Percentiles rank a stretch among this genome's conserved stretches.
Evolutionary conservation across 352 stramenopile genomes (phyloP).

Genomic region (Globisporangium iwayamae): DNA sequence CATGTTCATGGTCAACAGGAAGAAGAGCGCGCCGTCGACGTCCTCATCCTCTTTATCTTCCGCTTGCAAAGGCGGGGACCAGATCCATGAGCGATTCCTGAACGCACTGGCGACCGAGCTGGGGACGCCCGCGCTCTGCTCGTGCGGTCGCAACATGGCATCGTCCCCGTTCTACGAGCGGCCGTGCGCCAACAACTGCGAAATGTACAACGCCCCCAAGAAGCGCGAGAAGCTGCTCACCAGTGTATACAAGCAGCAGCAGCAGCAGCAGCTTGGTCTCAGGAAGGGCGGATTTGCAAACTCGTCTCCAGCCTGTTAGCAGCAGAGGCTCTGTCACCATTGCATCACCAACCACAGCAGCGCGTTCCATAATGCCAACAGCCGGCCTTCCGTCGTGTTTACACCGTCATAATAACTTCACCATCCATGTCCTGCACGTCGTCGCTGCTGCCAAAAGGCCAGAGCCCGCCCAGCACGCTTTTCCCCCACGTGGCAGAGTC

Average conservation of each 20-base stretch:
- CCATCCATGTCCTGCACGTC: slow-evolving; percentile 43
- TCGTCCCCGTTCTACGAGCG: slow-evolving; percentile 18
- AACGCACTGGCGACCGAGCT: slow-evolving; percentile 45
- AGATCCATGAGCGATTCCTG: slow-evolving; percentile 42
- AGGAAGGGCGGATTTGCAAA: not conserved
- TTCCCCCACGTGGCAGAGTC: slow-evolving; percentile 32
- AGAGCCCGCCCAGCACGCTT: slow-evolving; percentile 45
- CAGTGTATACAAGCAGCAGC: slow-evolving; percentile 65
- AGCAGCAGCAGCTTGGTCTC: slow-evolving; percentile 16
- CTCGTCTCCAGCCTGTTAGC: not conserved
- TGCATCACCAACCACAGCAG: slow-evolving; percentile 9
- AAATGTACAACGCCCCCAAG: slow-evolving; percentile 58
- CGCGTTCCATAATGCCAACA: not conserved
- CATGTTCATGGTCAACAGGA: slow-evolving; percentile 9
- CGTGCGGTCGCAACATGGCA: slow-evolving; percentile 27
- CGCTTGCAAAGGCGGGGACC: slow-evolving; percentile 10
- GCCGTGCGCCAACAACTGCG: slow-evolving; percentile 67
- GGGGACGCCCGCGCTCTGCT: slow-evolving; percentile 50
- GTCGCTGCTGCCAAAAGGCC: slow-evolving; percentile 32
- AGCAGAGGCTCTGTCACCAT: not conserved
- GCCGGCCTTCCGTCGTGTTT: slow-evolving; percentile 17
- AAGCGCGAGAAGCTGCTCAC: slow-evolving; percentile 52
- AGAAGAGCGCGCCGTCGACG: slow-evolving; percentile 12
- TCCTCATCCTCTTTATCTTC: not conserved
- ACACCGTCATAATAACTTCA: slow-evolving; percentile 84